These are phyloP conservation scores for Kewa caespitosa DNA, from an alignment of 179 eudicot genomes.

Conservation along the genomic window DNA sequence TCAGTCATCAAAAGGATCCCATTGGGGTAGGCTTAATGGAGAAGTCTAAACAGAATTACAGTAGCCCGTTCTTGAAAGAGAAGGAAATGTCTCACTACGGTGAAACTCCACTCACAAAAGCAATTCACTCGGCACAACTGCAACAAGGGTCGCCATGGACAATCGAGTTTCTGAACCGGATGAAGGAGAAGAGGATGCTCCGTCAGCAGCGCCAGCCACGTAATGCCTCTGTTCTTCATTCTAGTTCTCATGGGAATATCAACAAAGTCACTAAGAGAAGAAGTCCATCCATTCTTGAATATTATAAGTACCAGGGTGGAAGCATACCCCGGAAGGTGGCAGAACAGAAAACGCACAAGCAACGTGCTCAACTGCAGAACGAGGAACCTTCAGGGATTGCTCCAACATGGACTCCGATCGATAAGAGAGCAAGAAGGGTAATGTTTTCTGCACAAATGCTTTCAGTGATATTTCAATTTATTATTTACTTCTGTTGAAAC, in stretches of 20 bases:
- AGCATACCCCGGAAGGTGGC: conserved; percentile 46
- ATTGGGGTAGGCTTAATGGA: conserved; percentile 28
- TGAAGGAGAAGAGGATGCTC: conserved; percentile 72
- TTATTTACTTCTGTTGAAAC: conserved; percentile 10
- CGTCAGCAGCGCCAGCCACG: conserved; percentile 58
- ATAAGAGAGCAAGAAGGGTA: conserved; percentile 91
- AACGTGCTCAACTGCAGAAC: conserved; percentile 36
- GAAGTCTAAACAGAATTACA: conserved; percentile 31
- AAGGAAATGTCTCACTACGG: conserved; percentile 34
- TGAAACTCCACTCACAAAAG: conserved; percentile 70
- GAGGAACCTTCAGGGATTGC: conserved; percentile 40
- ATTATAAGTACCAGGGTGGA: conserved; percentile 68
- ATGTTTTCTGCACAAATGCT: conserved; percentile 20
- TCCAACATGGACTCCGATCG: conserved; percentile 67
- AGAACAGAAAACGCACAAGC: conserved; percentile 50
- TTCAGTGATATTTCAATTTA: background rate
- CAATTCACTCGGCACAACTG: conserved; percentile 48
- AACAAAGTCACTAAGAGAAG: conserved; percentile 61
- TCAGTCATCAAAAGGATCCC: conserved; percentile 31
- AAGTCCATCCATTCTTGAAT: conserved; percentile 81
- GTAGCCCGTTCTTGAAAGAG: conserved; percentile 29
- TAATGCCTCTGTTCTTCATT: conserved; percentile 43
- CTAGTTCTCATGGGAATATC: conserved; percentile 33
- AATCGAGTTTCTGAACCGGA: conserved; percentile 78
- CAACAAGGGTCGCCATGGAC: conserved; percentile 95